Percentiles rank a stretch among this genome's conserved stretches.
These are phyloP conservation scores for Orbilia blumenaviensis DNA, from an alignment of 2,329 filamentous ascomycete species.

Conservation along the genomic window DNA sequence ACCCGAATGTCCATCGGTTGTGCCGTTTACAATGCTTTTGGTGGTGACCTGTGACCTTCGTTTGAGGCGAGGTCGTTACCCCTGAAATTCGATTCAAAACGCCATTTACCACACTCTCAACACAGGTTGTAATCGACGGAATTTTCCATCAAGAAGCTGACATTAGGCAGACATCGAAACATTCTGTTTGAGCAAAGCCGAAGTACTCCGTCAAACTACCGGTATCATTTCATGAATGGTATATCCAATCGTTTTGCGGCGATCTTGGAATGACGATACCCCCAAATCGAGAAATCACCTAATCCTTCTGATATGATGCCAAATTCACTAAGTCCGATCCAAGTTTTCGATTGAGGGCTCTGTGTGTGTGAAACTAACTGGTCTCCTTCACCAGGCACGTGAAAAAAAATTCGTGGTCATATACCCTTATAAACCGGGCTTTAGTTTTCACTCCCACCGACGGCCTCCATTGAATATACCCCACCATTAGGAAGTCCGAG, in stretches of 20 bases:
- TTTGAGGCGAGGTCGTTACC: constrained; percentile 16
- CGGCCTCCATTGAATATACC: too few relatives aligned
- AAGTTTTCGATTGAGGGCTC: background rate
- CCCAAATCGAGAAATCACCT: background rate
- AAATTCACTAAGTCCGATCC: background rate
- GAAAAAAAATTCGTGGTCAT: too few relatives aligned
- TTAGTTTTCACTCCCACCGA: too few relatives aligned
- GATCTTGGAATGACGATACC: background rate
- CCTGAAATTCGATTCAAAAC: constrained; percentile 29
- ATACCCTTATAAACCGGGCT: too few relatives aligned
- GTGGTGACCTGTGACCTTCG: constrained; percentile 18
- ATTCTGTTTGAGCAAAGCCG: background rate
- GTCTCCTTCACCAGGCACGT: too few relatives aligned
- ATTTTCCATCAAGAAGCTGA: constrained; percentile 20
- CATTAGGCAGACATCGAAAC: constrained; percentile 34
- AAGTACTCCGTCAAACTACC: constrained; percentile 1
- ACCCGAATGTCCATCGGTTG: constrained; percentile 4
- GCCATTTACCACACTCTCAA: constrained; percentile 28
- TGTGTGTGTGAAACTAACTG: too few relatives aligned
- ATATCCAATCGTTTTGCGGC: background rate
- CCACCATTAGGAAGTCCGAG: too few relatives aligned
- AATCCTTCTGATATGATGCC: background rate
- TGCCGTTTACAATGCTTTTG: too few relatives aligned
- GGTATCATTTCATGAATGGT: background rate
- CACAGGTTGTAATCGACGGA: constrained; percentile 14